A percentile compares a stretch with the other conserved stretches of the same genome.
Conservation (phyloP, 345 rosid genomes). For the Sisymbrium irio region DNA sequence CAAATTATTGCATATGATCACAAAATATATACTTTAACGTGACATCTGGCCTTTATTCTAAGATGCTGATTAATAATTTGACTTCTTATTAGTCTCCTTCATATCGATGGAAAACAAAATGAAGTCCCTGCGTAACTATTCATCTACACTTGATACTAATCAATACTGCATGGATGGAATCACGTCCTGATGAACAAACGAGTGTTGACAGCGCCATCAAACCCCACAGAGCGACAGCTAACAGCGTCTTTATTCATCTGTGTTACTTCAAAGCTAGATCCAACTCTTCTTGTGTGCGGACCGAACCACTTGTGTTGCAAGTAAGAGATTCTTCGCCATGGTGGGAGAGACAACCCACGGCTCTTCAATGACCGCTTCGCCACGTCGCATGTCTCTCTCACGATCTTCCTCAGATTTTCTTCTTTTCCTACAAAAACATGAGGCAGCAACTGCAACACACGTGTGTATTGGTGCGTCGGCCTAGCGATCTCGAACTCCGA, state of each 20-base stretch:
- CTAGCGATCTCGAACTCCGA: slow-evolving; percentile 79
- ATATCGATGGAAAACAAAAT: neutral
- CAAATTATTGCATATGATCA: neutral
- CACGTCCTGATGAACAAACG: slow-evolving; percentile 48
- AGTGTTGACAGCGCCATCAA: slow-evolving; percentile 47
- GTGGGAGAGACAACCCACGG: slow-evolving; percentile 62
- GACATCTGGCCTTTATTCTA: neutral
- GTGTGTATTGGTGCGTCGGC: slow-evolving; percentile 57
- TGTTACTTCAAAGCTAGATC: slow-evolving; percentile 25
- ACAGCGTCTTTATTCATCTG: slow-evolving; percentile 31
- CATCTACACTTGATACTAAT: neutral
- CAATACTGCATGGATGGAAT: slow-evolving; percentile 9
- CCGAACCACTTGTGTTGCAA: slow-evolving; percentile 82
- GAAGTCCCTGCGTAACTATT: neutral
- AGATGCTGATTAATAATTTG: neutral
- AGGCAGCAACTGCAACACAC: slow-evolving; percentile 48
- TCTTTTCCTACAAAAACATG: slow-evolving; percentile 53
- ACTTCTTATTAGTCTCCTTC: neutral
- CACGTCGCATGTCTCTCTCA: slow-evolving; percentile 48
- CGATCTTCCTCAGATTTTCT: slow-evolving; percentile 58
- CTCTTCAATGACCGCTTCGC: slow-evolving; percentile 63
- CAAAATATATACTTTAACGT: neutral
- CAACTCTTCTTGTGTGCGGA: slow-evolving; percentile 59
- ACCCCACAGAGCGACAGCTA: slow-evolving; percentile 63
- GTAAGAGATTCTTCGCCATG: slow-evolving; percentile 86